phyloP scores from a whole-genome alignment of 1,284 basidiomycete genomes.

The Agroathelia rolfsii region DNA sequence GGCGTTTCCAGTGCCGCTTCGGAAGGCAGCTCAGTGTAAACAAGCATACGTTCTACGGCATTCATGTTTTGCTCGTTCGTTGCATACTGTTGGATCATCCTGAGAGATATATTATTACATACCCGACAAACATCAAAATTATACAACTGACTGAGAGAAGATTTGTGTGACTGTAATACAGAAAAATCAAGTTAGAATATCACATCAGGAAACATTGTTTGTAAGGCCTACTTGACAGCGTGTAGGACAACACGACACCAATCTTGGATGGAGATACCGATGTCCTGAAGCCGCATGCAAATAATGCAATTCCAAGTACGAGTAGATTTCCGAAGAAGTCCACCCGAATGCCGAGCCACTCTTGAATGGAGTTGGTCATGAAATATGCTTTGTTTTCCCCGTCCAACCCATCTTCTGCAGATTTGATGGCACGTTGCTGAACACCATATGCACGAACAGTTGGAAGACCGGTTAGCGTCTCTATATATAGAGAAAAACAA shows the following conservation, averaged over 20 bases:
- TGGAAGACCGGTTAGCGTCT: conserved; percentile 43
- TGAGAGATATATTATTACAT: conserved; percentile 9
- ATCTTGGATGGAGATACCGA: conserved; percentile 40
- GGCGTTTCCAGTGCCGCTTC: conserved; percentile 35
- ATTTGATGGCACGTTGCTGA: conserved; percentile 34
- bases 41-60: conserved; percentile 56
- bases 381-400: conserved; percentile 73
- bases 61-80: conserved; percentile 65
- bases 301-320: conserved; percentile 64
- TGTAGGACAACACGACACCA: conserved; percentile 57
- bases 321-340: conserved; percentile 66
- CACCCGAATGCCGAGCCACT: conserved; percentile 51
- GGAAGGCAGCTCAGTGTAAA: conserved; percentile 43
- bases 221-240: conserved; percentile 45
- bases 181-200: conserved; percentile 3
- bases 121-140: conserved; percentile 2
- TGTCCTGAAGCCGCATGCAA: conserved; percentile 46
- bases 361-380: conserved; percentile 61
- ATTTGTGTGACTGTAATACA: conserved; percentile 36
- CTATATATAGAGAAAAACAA: conserved; percentile 12
- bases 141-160: conserved; percentile 33
- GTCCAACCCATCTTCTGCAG: conserved; percentile 54
- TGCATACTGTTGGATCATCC: conserved; percentile 47
- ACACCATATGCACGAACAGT: conserved; percentile 42
- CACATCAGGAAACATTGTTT: not conserved